Conservation (phyloP, 352 stramenopile species). For the Phytopythium delawarense region DNA sequence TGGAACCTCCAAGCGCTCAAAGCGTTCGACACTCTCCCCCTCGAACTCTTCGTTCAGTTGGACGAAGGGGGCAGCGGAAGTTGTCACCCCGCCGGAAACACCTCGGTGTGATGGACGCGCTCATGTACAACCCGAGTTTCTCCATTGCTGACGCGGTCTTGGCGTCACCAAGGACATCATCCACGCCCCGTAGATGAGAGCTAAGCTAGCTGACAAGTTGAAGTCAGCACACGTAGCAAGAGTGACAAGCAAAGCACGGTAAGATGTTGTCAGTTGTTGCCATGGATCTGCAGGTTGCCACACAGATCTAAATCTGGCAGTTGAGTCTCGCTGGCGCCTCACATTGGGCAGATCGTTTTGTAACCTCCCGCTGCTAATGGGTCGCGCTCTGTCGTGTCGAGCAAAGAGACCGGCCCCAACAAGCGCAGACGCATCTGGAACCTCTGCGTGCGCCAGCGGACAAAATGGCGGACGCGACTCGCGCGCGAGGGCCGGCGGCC, state of each 20-base stretch:
- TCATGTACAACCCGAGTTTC: slow-evolving; percentile 26
- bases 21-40: background rate
- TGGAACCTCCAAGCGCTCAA: background rate
- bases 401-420: background rate
- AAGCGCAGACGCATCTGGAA: background rate
- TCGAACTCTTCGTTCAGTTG: background rate
- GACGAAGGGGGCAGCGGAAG: background rate
- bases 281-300: background rate
- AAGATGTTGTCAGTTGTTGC: background rate
- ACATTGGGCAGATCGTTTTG: slow-evolving; percentile 17
- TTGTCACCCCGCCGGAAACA: slow-evolving; percentile 11
- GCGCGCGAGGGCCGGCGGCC: slow-evolving; percentile 14
- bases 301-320: background rate
- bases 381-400: background rate
- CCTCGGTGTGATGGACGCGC: slow-evolving; percentile 16
- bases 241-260: too few relatives aligned
- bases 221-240: background rate
- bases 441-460: background rate
- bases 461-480: slow-evolving; percentile 27
- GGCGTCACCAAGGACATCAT: slow-evolving; percentile 4
- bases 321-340: background rate
- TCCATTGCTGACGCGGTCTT: slow-evolving; percentile 16
- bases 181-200: background rate
- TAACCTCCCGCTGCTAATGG: slow-evolving; percentile 17
- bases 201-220: background rate